Evolutionary conservation across 208 protist species (phyloP).

Genomic region (Acanthamoeba culbertsoni): DNA sequence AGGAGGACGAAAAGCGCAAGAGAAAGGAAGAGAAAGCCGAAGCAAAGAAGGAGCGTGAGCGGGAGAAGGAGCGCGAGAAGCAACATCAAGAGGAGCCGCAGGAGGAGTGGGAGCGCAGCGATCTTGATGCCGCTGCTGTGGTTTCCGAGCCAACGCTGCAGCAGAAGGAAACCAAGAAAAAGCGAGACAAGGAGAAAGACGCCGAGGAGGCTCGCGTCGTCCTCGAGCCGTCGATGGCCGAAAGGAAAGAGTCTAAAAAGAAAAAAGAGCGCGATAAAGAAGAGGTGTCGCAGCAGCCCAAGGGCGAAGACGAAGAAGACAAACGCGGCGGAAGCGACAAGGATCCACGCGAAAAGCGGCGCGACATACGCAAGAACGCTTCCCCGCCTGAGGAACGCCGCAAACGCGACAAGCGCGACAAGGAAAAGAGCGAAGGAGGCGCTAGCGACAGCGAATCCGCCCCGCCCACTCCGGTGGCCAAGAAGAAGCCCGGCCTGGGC

Average conservation of each 20-base stretch:
- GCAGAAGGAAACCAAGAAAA: not conserved
- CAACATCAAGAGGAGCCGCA: not conserved
- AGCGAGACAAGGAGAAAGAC: not conserved
- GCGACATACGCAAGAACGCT: not conserved
- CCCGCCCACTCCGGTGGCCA: not conserved
- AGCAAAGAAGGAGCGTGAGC: not conserved
- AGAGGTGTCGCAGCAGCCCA: not conserved
- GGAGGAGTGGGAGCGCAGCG: not conserved
- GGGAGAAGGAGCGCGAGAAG: not conserved
- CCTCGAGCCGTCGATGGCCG: not conserved
- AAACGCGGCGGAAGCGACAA: conserved; percentile 9
- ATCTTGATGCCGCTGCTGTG: not conserved
- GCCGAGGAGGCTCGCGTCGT: not conserved
- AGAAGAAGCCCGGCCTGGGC: not conserved
- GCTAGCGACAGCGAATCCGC: not conserved
- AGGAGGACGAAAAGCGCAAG: not conserved
- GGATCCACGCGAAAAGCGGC: conserved; percentile 42
- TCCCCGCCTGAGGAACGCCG: not conserved
- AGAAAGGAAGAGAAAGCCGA: not conserved
- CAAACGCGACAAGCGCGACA: conserved; percentile 18
- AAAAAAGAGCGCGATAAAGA: conserved; percentile 57
- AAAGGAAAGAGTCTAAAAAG: conserved; percentile 52
- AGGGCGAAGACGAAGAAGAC: not conserved
- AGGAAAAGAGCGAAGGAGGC: not conserved
- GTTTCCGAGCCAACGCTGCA: not conserved